Percentiles rank a stretch among this genome's conserved stretches.
phyloP scores from a whole-genome alignment of 345 rosid species.

The Leavenworthia alabamica region DNA sequence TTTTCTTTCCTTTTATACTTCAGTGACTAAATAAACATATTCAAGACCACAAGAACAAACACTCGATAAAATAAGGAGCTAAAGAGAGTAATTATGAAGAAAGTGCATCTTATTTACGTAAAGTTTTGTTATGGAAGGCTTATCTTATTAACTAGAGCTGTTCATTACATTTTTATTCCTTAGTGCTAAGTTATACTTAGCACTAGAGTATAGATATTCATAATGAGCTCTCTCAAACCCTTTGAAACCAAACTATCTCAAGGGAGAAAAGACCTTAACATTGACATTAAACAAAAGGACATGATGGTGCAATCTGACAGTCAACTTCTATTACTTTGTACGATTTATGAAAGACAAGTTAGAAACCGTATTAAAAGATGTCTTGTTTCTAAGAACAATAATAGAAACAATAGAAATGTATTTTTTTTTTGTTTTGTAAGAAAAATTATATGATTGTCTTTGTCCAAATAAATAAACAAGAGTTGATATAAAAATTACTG shows the following conservation, averaged over 20 bases:
- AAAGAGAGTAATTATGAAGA: neutral
- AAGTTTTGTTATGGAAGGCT: neutral
- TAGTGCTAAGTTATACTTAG: neutral
- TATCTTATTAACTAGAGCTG: neutral
- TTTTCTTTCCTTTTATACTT: neutral
- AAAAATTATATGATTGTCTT: neutral
- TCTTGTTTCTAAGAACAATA: neutral
- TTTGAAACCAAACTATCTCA: neutral
- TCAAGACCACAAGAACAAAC: neutral
- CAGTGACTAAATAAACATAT: neutral
- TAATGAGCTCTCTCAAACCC: neutral
- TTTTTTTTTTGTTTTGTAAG: neutral
- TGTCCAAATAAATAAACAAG: neutral
- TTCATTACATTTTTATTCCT: neutral
- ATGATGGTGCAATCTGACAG: neutral
- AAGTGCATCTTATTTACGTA: neutral
- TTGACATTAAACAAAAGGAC: neutral
- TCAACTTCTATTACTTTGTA: neutral
- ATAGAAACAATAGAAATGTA: neutral
- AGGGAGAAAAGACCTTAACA: neutral
- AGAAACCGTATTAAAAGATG: neutral
- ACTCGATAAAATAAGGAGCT: neutral
- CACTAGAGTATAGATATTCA: neutral
- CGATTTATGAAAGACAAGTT: neutral
- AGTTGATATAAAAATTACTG: neutral